Conservation (phyloP, 495 filamentous ascomycete genomes). For the Polyplosphaeria fusca region DNA sequence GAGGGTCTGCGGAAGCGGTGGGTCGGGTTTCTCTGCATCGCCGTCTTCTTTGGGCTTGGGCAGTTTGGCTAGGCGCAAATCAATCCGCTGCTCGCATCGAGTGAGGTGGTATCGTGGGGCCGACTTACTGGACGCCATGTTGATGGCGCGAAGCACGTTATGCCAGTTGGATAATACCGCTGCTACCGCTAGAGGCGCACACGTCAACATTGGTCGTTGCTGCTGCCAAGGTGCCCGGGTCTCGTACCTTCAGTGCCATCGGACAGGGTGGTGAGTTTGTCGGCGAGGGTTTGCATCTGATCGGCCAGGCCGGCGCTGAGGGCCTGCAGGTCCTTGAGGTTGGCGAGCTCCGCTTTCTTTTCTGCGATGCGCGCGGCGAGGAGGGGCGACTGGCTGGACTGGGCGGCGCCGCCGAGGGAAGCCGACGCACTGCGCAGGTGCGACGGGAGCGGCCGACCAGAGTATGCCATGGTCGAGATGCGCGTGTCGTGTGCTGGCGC, state of each 20-base stretch:
- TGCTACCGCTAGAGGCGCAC: constrained; percentile 67
- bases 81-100: constrained; percentile 1
- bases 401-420: constrained; percentile 43
- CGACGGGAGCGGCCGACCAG: constrained; percentile 57
- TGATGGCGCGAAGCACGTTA: constrained; percentile 87
- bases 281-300: constrained; percentile 88
- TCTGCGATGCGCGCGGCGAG: constrained; percentile 85
- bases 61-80: constrained; percentile 51
- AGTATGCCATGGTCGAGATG: constrained; percentile 44
- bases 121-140: constrained; percentile 86
- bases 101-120: neutral
- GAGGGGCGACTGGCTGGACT: constrained; percentile 69
- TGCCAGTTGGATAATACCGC: constrained; percentile 94
- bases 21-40: constrained; percentile 42
- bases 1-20: constrained; percentile 70
- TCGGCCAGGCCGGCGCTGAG: constrained; percentile 80
- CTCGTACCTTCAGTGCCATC: constrained; percentile 84
- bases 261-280: constrained; percentile 80
- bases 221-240: neutral
- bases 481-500: neutral
- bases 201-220: constrained; percentile 21
- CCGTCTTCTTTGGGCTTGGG: constrained; percentile 56
- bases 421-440: constrained; percentile 62
- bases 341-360: constrained; percentile 91
- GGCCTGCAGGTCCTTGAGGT: constrained; percentile 79